Percentiles rank a stretch among this genome's conserved stretches.
phyloP scores from a whole-genome alignment of 345 rosid species.

The Tarenaya hassleriana region DNA sequence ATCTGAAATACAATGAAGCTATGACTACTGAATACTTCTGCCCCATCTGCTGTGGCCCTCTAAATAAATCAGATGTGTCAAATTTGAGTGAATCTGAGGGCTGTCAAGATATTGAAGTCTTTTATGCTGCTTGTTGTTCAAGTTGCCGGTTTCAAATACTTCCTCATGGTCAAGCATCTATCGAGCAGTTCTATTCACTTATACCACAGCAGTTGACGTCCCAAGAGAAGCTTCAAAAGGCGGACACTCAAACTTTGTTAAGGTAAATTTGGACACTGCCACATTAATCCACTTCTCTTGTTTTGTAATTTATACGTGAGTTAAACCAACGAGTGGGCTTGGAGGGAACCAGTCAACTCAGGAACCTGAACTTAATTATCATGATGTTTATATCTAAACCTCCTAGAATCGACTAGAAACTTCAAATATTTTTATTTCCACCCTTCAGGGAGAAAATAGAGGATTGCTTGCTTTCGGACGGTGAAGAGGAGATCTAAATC shows the following conservation, averaged over 20 bases:
- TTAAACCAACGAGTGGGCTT: background rate
- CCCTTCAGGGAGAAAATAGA: conserved; percentile 67
- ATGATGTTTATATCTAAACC: background rate
- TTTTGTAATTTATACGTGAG: background rate
- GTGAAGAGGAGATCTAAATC: conserved; percentile 45
- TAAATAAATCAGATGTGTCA: conserved; percentile 36
- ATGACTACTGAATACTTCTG: conserved; percentile 74
- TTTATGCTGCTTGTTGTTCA: conserved; percentile 57
- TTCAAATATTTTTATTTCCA: conserved; percentile 5
- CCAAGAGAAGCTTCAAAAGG: conserved; percentile 29
- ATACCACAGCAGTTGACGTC: conserved; percentile 51
- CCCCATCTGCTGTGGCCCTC: conserved; percentile 68
- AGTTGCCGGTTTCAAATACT: conserved; percentile 87
- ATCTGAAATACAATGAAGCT: conserved; percentile 50
- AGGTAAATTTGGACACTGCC: conserved; percentile 43
- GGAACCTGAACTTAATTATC: background rate
- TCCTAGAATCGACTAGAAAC: too few species aligned
- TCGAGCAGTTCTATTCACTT: conserved; percentile 47
- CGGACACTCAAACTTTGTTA: conserved; percentile 30
- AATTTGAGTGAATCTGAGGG: conserved; percentile 22
- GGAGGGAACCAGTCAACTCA: background rate
- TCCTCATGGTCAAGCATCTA: conserved; percentile 50
- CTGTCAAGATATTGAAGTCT: conserved; percentile 25
- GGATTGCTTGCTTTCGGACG: conserved; percentile 66
- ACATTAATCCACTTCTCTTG: background rate